Evolutionary conservation across 1,284 basidiomycete species (phyloP), one percentile per base, ranked within the genome.

Genomic region (Trametes sp.): DNA sequence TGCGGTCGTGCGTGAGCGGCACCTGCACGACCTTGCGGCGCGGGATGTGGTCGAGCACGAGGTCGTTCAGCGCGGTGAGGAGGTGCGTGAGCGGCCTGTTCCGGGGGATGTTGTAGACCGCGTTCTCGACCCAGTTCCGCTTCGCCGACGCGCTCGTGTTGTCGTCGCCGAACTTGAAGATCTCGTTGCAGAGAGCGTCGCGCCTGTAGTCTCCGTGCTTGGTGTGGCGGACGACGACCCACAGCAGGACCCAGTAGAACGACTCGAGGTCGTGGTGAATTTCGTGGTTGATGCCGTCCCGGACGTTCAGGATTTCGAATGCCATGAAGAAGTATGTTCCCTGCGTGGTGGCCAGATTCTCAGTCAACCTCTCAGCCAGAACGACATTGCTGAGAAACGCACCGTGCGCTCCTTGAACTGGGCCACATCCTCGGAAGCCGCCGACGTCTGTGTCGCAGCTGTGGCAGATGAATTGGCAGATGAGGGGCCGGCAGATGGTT

Each of bases 311-410:
- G 8, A 55, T 11, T 14, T 63, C 54, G n/a, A 21, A 33, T 1
- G 64, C 64, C 50, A 66, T 45, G 55, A 54, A 66, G 42, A 49
- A 61, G 31, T 54, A 54, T 8, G 64, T 63, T 0, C 58, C 58
- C 62, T 63, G 16, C 16, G 38, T 6, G 5, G 31, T 6, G 11
- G 11, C 11, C 31, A 16, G n/a, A 9, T 24, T 14, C 19, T 54
- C 28, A 54, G 28, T 9, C 21, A 26, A 8, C 13, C 11, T 1
- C 8, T 33, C 9, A n/a, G 1, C 45, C 2, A 19, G 38, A 0
- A 10, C 23, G 13, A 8, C 26, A 9, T 10, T 6, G 1, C n/a
- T n/a, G n/a, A n/a, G 29, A 16, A 5, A 28, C 63, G n/a, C n/a
- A 65, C 63, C 11, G 59, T 62, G 9, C 56, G 45, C 26, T 61